phyloP scores from a whole-genome alignment of 169 alveolate species.

The Plasmodium gaboni region DNA sequence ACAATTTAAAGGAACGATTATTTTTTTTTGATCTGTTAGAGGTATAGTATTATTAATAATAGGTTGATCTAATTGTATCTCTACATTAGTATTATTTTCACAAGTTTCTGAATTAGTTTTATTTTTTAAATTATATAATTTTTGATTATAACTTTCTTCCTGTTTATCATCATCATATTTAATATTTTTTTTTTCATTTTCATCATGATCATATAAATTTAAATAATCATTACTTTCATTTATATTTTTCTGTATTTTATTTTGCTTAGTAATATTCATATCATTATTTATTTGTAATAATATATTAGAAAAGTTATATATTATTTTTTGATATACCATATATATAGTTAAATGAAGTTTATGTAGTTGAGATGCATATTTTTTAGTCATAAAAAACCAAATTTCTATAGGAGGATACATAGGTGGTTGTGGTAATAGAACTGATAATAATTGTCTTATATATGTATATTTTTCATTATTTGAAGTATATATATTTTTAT shows the following conservation, averaged over 20 bases:
- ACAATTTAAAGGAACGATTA: not conserved
- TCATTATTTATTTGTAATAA: constrained; percentile 51
- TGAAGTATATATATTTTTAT: constrained; percentile 1
- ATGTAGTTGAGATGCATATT: constrained; percentile 43
- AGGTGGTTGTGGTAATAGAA: constrained; percentile 73
- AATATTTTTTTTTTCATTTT: constrained; percentile 6
- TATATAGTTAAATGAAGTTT: constrained; percentile 68
- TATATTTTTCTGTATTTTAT: constrained; percentile 8
- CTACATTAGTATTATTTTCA: not conserved
- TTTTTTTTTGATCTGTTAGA: not conserved
- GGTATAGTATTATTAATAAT: not conserved
- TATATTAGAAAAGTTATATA: constrained; percentile 52
- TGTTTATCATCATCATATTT: not conserved
- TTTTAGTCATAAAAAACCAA: constrained; percentile 49
- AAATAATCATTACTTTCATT: constrained; percentile 28
- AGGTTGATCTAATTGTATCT: not conserved
- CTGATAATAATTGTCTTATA: constrained; percentile 40
- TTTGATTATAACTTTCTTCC: not conserved
- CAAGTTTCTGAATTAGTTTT: not conserved
- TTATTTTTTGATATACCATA: constrained; percentile 60
- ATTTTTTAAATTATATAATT: not conserved
- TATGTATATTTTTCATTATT: constrained; percentile 31
- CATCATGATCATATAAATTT: constrained; percentile 44
- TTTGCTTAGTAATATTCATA: constrained; percentile 15
- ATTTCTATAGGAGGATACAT: constrained; percentile 45